A percentile compares a stretch with the other conserved stretches of the same genome.
phyloP scores from a whole-genome alignment of 2,329 filamentous ascomycete species.

The Epichloe brachyelytri region DNA sequence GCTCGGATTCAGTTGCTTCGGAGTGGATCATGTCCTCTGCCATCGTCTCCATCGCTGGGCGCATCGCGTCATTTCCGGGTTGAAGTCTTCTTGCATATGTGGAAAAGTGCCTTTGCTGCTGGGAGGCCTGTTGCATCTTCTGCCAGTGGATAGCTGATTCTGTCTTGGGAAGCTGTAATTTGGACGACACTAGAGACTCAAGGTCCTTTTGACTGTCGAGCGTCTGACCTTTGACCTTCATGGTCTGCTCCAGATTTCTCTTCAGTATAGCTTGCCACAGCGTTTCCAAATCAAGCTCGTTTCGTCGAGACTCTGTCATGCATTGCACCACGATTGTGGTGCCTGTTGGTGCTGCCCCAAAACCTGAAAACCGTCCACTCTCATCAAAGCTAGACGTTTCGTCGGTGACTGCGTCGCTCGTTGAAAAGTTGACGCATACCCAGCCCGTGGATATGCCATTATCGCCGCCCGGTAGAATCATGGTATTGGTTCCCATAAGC shows the following conservation, averaged over 20 bases:
- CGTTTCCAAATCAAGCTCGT: conserved; percentile 39
- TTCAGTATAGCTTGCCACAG: conserved; percentile 35
- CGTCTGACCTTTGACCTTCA: conserved; percentile 18
- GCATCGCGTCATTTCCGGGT: background rate
- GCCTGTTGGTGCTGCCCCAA: conserved; percentile 43
- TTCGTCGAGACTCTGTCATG: conserved; percentile 39
- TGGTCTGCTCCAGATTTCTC: conserved; percentile 19
- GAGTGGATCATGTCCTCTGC: background rate
- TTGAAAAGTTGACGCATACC: conserved; percentile 86
- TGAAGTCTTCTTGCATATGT: conserved; percentile 16
- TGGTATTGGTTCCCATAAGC: conserved; percentile 59
- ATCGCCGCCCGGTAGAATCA: conserved; percentile 52
- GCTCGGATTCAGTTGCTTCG: conserved; percentile 1
- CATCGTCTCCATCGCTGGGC: background rate
- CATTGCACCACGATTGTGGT: conserved; percentile 45
- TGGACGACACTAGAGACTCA: conserved; percentile 17
- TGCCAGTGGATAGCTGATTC: conserved; percentile 22
- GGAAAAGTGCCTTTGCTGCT: conserved; percentile 22
- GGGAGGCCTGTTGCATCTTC: conserved; percentile 20
- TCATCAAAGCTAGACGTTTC: conserved; percentile 33
- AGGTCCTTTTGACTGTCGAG: conserved; percentile 15
- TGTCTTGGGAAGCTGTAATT: conserved; percentile 19
- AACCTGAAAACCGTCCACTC: conserved; percentile 57
- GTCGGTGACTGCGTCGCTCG: conserved; percentile 42
- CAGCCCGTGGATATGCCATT: conserved; percentile 88